Base-by-base conservation (phyloP, 164 flowering plant genomes). In the Kingdonia uniflora region DNA sequence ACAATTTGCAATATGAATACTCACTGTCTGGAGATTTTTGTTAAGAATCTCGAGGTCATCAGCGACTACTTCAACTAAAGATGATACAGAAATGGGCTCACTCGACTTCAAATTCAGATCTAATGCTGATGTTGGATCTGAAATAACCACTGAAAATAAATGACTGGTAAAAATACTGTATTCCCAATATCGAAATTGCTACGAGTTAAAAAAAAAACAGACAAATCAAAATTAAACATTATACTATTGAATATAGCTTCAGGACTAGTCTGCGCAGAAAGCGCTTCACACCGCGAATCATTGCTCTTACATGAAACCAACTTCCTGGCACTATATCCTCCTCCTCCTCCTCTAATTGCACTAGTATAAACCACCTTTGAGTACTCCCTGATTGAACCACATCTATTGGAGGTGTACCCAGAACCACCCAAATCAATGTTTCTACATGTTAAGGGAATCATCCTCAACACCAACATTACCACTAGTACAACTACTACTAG, bases 51-150 rank as follows among this genome's bases (percentile, higher is more conserved):
- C 71, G 22, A 91, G 83, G 61, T 91, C 95, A 61, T 83, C 90
- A 51, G 91, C 82, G 64, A 91, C 97, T 29, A 72, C 74, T 54
- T 85, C 95, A 66, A 91, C 66, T 62, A 91, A 59, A 58, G 69
- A 75, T 39, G 82, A 55, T 51, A 79, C 59, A 17, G 86, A 78
- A 64, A 74, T 53, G 12, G 74, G 74, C 37, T 63, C 65, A 43
- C 42, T 67, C 2, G 74, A 29, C 47, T 67, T 75, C 14, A 60
- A 52, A 53, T 71, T 71, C 64, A 72, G 44, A 47, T 74, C 76
- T 66, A 80, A 44, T 17, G 63, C 57, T 19, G 70, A 42, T 26
- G 73, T 52, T 52, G 73, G 59, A 74, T 74, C 77, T 61, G 65
- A 62, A 55, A 51, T 61, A 63, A 71, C 54, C 47, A 74, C 91